These are phyloP conservation scores for Ambrosiella beaveri DNA, from an alignment of 2,329 filamentous ascomycete species.

Conservation along the genomic window DNA sequence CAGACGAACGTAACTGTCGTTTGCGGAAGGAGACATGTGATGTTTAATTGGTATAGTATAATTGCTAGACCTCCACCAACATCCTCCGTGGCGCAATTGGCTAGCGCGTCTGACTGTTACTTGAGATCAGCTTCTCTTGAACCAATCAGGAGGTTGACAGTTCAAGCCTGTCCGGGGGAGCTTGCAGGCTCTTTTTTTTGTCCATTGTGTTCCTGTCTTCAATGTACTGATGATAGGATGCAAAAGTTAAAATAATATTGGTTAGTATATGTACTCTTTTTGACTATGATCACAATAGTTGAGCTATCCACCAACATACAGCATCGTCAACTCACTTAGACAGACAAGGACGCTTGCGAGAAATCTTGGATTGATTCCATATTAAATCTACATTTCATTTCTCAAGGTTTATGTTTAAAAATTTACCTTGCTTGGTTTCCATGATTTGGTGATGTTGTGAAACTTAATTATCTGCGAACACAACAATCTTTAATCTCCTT, in stretches of 20 bases:
- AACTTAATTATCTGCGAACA: background rate
- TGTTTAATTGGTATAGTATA: background rate
- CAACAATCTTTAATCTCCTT: background rate
- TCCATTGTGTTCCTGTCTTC: background rate
- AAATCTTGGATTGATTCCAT: too few relatives aligned
- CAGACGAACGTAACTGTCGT: background rate
- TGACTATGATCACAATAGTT: too few relatives aligned
- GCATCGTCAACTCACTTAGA: too few relatives aligned
- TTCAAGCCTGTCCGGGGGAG: slow-evolving; percentile 14
- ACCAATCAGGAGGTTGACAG: slow-evolving; percentile 14
- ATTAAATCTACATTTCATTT: too few relatives aligned
- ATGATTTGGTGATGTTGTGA: too few relatives aligned
- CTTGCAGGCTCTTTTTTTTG: background rate
- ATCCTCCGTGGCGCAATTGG: slow-evolving; percentile 30
- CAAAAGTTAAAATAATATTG: background rate
- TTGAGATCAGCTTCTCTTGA: background rate
- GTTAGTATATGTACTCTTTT: too few relatives aligned
- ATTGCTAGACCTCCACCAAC: background rate
- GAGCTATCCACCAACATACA: too few relatives aligned
- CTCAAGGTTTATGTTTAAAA: too few relatives aligned
- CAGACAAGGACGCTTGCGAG: too few relatives aligned
- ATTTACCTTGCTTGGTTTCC: too few relatives aligned
- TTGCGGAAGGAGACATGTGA: background rate
- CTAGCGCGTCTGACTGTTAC: slow-evolving; percentile 45
- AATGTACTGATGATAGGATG: background rate